Conservation (phyloP, 768 basidiomycete genomes). For the Termitomyces sp. region DNA sequence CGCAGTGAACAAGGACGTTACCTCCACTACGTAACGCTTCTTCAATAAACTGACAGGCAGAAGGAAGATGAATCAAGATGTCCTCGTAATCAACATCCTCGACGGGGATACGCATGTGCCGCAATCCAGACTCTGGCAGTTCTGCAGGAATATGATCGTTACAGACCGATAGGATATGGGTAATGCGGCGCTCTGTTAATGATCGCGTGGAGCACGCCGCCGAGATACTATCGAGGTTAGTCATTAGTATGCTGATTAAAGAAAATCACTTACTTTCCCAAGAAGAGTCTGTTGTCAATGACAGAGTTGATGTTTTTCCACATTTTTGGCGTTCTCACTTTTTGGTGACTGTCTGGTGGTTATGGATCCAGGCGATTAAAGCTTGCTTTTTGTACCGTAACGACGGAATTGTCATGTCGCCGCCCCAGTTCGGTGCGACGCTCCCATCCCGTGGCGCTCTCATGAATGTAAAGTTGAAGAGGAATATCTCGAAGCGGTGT, state of each 20-base stretch:
- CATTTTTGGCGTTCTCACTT: constrained; percentile 31
- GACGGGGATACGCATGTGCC: constrained; percentile 67
- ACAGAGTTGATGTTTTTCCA: constrained; percentile 71
- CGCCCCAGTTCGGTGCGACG: constrained; percentile 19
- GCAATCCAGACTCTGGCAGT: constrained; percentile 62
- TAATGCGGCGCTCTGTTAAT: constrained; percentile 70
- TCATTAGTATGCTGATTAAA: constrained; percentile 15
- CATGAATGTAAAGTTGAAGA: constrained; percentile 17
- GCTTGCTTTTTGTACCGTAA: constrained; percentile 22
- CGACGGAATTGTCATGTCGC: constrained; percentile 21
- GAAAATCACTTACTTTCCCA: constrained; percentile 65
- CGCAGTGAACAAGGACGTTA: constrained; percentile 63
- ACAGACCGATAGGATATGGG: constrained; percentile 79
- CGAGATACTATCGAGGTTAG: constrained; percentile 44
- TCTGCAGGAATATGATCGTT: constrained; percentile 70
- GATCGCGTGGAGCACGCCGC: constrained; percentile 71
- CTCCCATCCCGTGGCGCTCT: constrained; percentile 6
- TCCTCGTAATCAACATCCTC: constrained; percentile 71
- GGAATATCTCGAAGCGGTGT: constrained; percentile 28
- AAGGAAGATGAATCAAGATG: constrained; percentile 63
- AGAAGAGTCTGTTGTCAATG: constrained; percentile 61
- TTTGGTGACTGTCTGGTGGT: constrained; percentile 12
- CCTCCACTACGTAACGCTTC: constrained; percentile 56
- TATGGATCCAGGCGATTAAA: constrained; percentile 10
- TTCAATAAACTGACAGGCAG: constrained; percentile 65